Conservation (phyloP, 2,329 filamentous ascomycete species). For the Byssochlamys sp. region DNA sequence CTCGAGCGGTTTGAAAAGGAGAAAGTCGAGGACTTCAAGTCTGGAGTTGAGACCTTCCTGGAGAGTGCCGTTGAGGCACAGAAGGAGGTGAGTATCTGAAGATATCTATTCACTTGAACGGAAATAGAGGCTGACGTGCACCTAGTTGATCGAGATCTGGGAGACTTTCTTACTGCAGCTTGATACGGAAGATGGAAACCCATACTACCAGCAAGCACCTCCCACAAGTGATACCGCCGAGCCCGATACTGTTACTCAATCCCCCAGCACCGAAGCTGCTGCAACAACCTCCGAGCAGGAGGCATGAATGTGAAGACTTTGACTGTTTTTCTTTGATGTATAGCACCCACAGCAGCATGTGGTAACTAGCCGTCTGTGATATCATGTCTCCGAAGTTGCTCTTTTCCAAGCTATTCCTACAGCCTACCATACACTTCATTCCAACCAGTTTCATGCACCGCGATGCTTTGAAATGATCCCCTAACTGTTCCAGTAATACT, state of each 20-base stretch:
- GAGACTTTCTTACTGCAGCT: constrained; percentile 95
- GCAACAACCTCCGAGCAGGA: constrained; percentile 9
- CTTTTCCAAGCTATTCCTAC: neutral
- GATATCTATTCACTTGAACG: neutral
- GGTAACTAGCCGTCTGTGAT: neutral
- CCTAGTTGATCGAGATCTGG: constrained; percentile 80
- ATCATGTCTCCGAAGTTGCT: neutral
- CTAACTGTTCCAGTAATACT: neutral
- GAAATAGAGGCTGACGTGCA: constrained; percentile 24
- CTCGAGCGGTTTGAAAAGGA: constrained; percentile 90
- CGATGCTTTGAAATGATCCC: neutral
- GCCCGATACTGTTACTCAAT: constrained; percentile 9
- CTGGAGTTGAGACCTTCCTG: constrained; percentile 90
- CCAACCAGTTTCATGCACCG: neutral
- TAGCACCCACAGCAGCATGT: neutral
- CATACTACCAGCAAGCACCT: constrained; percentile 32
- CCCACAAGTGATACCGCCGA: constrained; percentile 10
- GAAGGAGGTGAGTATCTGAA: constrained; percentile 65
- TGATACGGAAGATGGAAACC: constrained; percentile 71
- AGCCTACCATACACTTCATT: neutral
- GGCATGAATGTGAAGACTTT: constrained; percentile 4
- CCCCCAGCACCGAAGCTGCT: constrained; percentile 5
- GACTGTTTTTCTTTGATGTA: neutral
- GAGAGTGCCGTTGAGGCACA: constrained; percentile 96
- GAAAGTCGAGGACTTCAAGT: constrained; percentile 99